These are phyloP conservation scores for Amoebophrya sp. DNA, from an alignment of 169 alveolate genomes.

Conservation along the genomic window DNA sequence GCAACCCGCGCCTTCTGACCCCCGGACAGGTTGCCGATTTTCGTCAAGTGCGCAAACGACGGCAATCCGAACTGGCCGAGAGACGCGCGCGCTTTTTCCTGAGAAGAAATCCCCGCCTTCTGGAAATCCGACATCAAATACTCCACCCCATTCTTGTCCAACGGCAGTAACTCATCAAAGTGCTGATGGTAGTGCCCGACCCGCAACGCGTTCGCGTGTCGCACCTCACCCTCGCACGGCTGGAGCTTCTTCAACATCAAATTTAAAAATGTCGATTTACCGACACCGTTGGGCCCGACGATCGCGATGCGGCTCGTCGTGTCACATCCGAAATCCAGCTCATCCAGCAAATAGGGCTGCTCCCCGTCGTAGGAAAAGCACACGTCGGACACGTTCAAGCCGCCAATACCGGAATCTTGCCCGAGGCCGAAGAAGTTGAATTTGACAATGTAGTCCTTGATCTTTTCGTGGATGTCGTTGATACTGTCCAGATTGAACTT, in stretches of 20 bases:
- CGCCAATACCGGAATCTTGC: constrained; percentile 42
- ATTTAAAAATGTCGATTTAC: constrained; percentile 90
- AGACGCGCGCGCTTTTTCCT: constrained; percentile 44
- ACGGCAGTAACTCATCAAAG: constrained; percentile 78
- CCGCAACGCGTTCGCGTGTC: constrained; percentile 80
- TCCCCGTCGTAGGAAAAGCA: constrained; percentile 48
- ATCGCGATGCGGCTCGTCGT: constrained; percentile 84
- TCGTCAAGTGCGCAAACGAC: constrained; percentile 53
- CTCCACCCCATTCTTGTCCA: constrained; percentile 42
- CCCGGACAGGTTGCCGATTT: constrained; percentile 72
- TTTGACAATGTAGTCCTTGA: constrained; percentile 46
- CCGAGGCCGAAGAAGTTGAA: constrained; percentile 49
- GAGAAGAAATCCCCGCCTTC: neutral
- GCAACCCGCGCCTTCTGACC: constrained; percentile 66
- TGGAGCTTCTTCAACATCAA: constrained; percentile 75
- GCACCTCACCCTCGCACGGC: constrained; percentile 80
- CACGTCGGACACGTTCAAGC: constrained; percentile 46
- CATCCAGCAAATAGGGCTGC: constrained; percentile 55
- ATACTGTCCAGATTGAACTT: constrained; percentile 34
- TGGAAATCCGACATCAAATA: constrained; percentile 35
- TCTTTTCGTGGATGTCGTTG: constrained; percentile 34
- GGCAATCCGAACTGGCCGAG: constrained; percentile 50
- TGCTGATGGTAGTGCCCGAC: constrained; percentile 89
- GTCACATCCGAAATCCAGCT: constrained; percentile 51
- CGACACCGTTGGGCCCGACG: constrained; percentile 95